phyloP scores from a whole-genome alignment of 139 green algal species.

The Astrephomene gubernaculifera region DNA sequence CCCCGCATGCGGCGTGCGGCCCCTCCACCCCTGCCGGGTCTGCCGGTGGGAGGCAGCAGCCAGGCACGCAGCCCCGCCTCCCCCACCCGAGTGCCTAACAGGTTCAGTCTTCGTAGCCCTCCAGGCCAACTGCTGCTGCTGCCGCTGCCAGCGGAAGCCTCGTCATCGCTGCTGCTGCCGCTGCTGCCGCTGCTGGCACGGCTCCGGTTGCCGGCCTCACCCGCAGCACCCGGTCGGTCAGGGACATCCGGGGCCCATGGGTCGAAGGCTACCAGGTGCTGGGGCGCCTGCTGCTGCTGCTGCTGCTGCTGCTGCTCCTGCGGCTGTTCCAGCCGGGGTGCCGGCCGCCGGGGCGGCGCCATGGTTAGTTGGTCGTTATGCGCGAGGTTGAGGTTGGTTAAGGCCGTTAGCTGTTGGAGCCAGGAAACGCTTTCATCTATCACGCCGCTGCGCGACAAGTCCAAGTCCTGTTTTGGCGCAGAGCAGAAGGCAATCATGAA shows the following conservation, averaged over 20 bases:
- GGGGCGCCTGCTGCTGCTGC: neutral
- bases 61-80: slow-evolving; percentile 7
- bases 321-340: neutral
- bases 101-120: slow-evolving; percentile 17
- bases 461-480: slow-evolving; percentile 5
- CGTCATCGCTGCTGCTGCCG: neutral
- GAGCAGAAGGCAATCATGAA: no score
- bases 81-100: neutral
- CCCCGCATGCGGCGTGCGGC: neutral
- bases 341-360: neutral
- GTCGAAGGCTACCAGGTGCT: neutral
- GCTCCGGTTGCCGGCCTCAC: neutral
- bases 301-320: neutral
- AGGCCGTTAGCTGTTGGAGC: slow-evolving; percentile 19
- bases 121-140: neutral
- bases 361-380: neutral
- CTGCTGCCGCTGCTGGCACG: neutral
- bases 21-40: neutral
- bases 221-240: neutral
- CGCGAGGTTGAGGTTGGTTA: slow-evolving; percentile 22
- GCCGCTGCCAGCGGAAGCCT: neutral
- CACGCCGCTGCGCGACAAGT: neutral
- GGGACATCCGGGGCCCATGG: neutral
- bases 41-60: neutral
- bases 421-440: neutral